phyloP scores from a whole-genome alignment of 225 moss, liverwort and hornwort genomes.

The Asterella californica region DNA sequence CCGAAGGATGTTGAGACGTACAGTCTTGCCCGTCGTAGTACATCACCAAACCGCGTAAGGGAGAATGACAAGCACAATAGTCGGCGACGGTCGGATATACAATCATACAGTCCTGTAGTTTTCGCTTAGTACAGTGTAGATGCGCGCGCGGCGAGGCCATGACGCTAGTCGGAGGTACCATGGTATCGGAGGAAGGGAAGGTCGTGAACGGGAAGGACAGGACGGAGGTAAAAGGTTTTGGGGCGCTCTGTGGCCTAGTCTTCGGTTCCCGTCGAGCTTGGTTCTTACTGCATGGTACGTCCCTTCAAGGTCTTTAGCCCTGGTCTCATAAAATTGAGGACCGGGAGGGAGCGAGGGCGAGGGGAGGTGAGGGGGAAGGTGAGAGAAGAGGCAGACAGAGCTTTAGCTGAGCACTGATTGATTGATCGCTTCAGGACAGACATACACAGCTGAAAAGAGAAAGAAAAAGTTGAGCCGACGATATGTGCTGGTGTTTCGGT shows the following conservation, averaged over 20 bases:
- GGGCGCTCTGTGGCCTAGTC: background rate
- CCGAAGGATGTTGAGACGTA: no score
- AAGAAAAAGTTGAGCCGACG: slow-evolving; percentile 11
- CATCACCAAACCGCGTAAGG: background rate
- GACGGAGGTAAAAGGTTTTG: background rate
- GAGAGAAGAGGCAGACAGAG: slow-evolving; percentile 5
- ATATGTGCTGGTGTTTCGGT: background rate
- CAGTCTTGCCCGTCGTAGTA: background rate
- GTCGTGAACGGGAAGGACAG: slow-evolving; percentile 11
- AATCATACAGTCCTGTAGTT: background rate
- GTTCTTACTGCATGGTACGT: background rate
- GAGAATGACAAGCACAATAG: background rate
- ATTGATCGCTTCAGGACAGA: slow-evolving; percentile 13
- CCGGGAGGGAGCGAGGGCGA: background rate
- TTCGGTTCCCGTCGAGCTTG: background rate
- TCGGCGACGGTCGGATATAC: background rate
- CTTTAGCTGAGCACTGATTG: background rate
- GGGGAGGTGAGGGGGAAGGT: background rate
- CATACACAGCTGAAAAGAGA: background rate
- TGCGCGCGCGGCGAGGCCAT: no score
- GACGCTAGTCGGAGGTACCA: no score
- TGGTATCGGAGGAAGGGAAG: background rate
- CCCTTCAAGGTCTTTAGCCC: background rate
- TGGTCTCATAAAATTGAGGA: background rate
- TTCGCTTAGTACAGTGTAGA: no score